Evolutionary conservation across 176 grass and related monocot species (phyloP).

Genomic region (Tuctoria greenei): DNA sequence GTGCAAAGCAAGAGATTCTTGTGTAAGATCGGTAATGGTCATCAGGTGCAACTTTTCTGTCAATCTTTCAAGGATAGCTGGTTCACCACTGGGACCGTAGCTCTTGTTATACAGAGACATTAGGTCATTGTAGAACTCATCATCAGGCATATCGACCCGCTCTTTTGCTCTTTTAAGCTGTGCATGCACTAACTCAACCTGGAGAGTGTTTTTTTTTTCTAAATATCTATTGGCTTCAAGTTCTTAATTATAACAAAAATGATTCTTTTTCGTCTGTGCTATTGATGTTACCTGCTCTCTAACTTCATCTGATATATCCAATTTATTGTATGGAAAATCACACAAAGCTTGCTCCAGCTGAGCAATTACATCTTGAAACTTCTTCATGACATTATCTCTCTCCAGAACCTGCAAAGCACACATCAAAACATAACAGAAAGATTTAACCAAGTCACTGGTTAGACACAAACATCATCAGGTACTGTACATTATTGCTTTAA

Average conservation of each 20-base stretch:
- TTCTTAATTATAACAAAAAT: slow-evolving; percentile 2
- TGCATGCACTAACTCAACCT: slow-evolving; percentile 86
- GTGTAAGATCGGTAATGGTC: slow-evolving; percentile 84
- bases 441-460: slow-evolving; percentile 15
- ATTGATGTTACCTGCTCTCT: slow-evolving; percentile 63
- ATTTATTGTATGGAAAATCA: slow-evolving; percentile 53
- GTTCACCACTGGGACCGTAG: slow-evolving; percentile 48
- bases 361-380: slow-evolving; percentile 53
- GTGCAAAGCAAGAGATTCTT: slow-evolving; percentile 93
- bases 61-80: slow-evolving; percentile 52
- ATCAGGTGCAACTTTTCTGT: slow-evolving; percentile 65
- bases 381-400: slow-evolving; percentile 56
- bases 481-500: slow-evolving; percentile 5
- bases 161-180: slow-evolving; percentile 92
- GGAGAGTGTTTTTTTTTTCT: slow-evolving; percentile 10
- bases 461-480: neutral
- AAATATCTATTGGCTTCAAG: slow-evolving; percentile 20
- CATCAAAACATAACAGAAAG: neutral
- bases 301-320: slow-evolving; percentile 91
- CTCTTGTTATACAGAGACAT: slow-evolving; percentile 66
- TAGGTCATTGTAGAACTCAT: slow-evolving; percentile 64
- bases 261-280: slow-evolving; percentile 19
- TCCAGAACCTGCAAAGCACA: slow-evolving; percentile 58
- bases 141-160: slow-evolving; percentile 49
- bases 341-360: slow-evolving; percentile 64